These are phyloP conservation scores for Trypanosoma boissoni DNA, from an alignment of 208 protist species.

Conservation along the genomic window DNA sequence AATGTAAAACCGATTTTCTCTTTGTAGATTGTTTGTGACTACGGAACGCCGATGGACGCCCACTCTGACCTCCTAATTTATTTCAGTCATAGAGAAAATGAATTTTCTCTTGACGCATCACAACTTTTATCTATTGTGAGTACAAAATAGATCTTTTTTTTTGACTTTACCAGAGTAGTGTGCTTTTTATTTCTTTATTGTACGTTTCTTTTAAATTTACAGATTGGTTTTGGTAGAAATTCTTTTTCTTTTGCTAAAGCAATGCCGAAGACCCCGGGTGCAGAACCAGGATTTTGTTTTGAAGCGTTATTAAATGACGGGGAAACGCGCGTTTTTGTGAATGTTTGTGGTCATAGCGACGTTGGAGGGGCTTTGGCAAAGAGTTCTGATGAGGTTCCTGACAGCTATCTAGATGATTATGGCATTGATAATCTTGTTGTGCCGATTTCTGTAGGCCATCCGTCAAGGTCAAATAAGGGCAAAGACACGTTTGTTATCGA, in stretches of 20 bases:
- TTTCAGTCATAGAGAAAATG: too few relatives aligned
- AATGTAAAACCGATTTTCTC: too few relatives aligned
- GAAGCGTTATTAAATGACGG: constrained; percentile 34
- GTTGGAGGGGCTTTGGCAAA: constrained; percentile 65
- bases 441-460: constrained; percentile 73
- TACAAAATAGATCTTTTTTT: too few relatives aligned
- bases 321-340: constrained; percentile 55
- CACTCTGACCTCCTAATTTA: too few relatives aligned
- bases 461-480: constrained; percentile 18
- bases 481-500: constrained; percentile 54
- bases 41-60: too few relatives aligned
- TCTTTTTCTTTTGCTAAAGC: not conserved
- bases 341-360: constrained; percentile 73
- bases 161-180: too few relatives aligned
- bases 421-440: constrained; percentile 87
- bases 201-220: too few relatives aligned
- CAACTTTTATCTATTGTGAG: too few relatives aligned
- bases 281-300: constrained; percentile 48
- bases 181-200: too few relatives aligned
- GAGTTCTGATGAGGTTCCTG: constrained; percentile 59
- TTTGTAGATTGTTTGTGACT: too few relatives aligned
- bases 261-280: constrained; percentile 6
- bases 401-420: constrained; percentile 64
- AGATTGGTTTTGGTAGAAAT: not conserved
- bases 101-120: too few relatives aligned